phyloP scores from a whole-genome alignment of 768 basidiomycete genomes.

The Suillus sp. region DNA sequence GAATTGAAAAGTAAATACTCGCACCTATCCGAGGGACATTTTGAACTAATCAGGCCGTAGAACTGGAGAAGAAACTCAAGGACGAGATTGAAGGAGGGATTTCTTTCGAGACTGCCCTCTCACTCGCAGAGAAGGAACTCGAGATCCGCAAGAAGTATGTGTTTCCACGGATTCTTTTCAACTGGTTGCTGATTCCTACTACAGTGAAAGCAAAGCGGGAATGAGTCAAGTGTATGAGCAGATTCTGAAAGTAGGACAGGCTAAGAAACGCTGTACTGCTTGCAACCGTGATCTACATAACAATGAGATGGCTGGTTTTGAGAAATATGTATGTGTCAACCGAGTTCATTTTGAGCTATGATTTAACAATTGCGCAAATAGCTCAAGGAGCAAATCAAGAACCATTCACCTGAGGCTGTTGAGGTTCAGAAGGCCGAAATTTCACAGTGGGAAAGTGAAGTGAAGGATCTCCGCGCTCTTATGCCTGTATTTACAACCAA shows the following conservation, averaged over 20 bases:
- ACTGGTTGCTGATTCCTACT: background rate
- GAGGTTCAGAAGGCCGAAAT: constrained; percentile 49
- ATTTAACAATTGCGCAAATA: constrained; percentile 30
- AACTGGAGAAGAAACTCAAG: constrained; percentile 49
- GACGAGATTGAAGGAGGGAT: constrained; percentile 40
- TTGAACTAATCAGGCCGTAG: constrained; percentile 35
- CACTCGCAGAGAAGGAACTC: constrained; percentile 32
- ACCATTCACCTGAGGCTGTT: constrained; percentile 48
- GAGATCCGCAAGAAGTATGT: constrained; percentile 25
- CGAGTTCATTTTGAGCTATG: background rate
- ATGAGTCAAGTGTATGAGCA: constrained; percentile 52
- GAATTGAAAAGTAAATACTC: constrained; percentile 59
- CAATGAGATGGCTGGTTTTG: constrained; percentile 58
- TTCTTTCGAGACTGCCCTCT: constrained; percentile 50
- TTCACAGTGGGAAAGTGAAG: constrained; percentile 59
- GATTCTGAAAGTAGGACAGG: constrained; percentile 58
- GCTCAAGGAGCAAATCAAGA: constrained; percentile 66
- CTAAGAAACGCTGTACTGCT: constrained; percentile 69
- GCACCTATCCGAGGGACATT: constrained; percentile 10
- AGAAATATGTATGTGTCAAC: constrained; percentile 60
- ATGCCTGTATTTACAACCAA: constrained; percentile 56
- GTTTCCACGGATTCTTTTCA: background rate
- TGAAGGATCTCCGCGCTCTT: constrained; percentile 58
- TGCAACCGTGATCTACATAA: constrained; percentile 73
- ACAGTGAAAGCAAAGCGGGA: constrained; percentile 33